Percentiles rank a stretch among this genome's conserved stretches.
These are phyloP conservation scores for Aspergillus melleus DNA, from an alignment of 2,329 filamentous ascomycete species.

Conservation along the genomic window DNA sequence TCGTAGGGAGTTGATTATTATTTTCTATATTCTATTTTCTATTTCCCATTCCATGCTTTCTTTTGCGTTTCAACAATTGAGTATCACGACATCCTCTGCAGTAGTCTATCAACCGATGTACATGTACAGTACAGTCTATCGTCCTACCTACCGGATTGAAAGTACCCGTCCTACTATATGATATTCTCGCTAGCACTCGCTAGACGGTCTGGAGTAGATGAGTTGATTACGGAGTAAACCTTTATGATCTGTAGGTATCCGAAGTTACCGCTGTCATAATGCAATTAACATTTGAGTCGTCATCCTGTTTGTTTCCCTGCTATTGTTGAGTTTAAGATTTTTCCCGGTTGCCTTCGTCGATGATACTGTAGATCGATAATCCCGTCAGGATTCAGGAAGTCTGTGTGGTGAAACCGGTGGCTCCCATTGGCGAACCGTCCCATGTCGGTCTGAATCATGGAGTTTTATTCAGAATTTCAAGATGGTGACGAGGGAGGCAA, in stretches of 20 bases:
- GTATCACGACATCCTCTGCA: too few relatives aligned
- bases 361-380: too few relatives aligned
- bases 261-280: neutral
- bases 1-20: neutral
- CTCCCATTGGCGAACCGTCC: neutral
- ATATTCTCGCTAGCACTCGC: neutral
- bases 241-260: neutral
- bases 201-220: neutral
- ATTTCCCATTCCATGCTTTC: too few relatives aligned
- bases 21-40: neutral
- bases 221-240: neutral
- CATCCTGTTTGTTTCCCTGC: neutral
- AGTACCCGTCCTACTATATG: neutral
- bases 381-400: neutral
- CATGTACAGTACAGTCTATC: neutral
- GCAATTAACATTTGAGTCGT: neutral
- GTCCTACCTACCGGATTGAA: neutral
- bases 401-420: neutral
- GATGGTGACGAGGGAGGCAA: neutral
- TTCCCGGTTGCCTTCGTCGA: too few relatives aligned
- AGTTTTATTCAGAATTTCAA: neutral
- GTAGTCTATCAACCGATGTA: neutral
- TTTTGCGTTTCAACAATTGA: too few relatives aligned
- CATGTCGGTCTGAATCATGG: constrained; percentile 7
- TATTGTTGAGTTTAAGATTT: neutral